Conservation (phyloP, 352 stramenopile species). For the Salisapilia sapeloensis region DNA sequence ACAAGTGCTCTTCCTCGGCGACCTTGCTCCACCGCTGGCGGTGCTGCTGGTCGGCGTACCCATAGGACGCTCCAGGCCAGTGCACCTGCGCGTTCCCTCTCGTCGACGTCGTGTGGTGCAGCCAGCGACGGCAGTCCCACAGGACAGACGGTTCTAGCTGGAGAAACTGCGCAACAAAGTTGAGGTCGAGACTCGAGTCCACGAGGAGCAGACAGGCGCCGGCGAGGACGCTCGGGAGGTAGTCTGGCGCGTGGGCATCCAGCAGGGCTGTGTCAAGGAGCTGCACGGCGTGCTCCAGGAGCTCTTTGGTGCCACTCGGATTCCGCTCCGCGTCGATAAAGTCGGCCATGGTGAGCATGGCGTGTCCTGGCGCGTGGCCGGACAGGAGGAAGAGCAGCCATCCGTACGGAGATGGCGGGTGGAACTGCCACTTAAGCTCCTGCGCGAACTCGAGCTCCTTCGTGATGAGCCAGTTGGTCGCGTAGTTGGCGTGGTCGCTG, state of each 20-base stretch:
- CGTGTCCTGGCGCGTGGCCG: slow-evolving; percentile 42
- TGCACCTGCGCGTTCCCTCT: too few relatives aligned
- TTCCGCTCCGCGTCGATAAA: slow-evolving; percentile 47
- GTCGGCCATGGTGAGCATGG: slow-evolving; percentile 52
- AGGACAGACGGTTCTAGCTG: slow-evolving; percentile 59
- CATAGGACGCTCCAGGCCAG: slow-evolving; percentile 26
- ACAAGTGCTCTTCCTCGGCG: slow-evolving; percentile 46
- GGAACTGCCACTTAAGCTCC: slow-evolving; percentile 72
- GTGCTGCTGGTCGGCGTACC: slow-evolving; percentile 20
- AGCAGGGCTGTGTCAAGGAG: slow-evolving; percentile 60
- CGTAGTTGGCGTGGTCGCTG: slow-evolving; percentile 17
- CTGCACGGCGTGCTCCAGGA: slow-evolving; percentile 48
- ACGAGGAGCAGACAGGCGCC: slow-evolving; percentile 51
- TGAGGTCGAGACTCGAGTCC: slow-evolving; percentile 43
- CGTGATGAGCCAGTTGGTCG: slow-evolving; percentile 30
- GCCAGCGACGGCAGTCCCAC: slow-evolving; percentile 72
- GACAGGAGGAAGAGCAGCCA: slow-evolving; percentile 67
- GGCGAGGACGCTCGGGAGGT: slow-evolving; percentile 57
- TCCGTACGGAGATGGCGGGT: slow-evolving; percentile 51
- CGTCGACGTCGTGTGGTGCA: too few relatives aligned
- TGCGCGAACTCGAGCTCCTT: slow-evolving; percentile 40
- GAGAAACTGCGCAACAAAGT: slow-evolving; percentile 70
- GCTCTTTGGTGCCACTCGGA: slow-evolving; percentile 44
- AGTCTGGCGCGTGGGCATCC: slow-evolving; percentile 61
- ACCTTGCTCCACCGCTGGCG: slow-evolving; percentile 54